Base-by-base conservation (phyloP, 139 green algal genomes). In the Eudorina sp. region DNA sequence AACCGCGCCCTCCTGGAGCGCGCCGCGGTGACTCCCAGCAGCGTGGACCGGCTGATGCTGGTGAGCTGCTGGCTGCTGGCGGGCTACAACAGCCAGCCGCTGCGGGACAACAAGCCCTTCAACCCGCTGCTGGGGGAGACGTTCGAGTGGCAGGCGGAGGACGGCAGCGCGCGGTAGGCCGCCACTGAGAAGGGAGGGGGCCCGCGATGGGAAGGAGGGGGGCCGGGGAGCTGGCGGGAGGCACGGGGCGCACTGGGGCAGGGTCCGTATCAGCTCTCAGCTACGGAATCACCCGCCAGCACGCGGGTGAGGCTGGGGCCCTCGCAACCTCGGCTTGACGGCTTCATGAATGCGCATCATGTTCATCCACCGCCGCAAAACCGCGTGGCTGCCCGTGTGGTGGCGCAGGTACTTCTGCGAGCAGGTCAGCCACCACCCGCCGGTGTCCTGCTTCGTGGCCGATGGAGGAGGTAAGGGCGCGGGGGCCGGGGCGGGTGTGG, bases 81-180 rank as follows among this genome's bases (percentile, higher is more conserved):
- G 11, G 89, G 90, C 74, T 92, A 92, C 66, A 86, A 84, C 85
- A 90, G 84, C 66, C 83, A 89, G 91, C 60, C 73, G 8, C 86
- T 81, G 73, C 74, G 89, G 75, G 91, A 91, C 29, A 86, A 89
- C 77, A 98, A 98, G 91, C 96, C 96, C 18, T 98, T 98, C 91
- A 98, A 98, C 87, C 96, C 96, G 5, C 95, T 98, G n/a, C 91
- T 98, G 62, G 96, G 96, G 0, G 96, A 98, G 91, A 98, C 96
- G 16, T 99, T 97, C 88, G 96, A 99, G 93, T 98, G 94, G 94
- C 91, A 96, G 83, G 91, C 90, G 23, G 27, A 1, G 3, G 89
- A 92, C 84, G 84, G 76, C 27, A 81, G 21, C n/a, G 41, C 66
- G 40, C 45, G 80, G 90, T 91, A 70, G 14, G 48, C 2, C 5